These are phyloP conservation scores for Pichia rugopelliculosa DNA, from an alignment of 805 yeast species.

Conservation along the genomic window DNA sequence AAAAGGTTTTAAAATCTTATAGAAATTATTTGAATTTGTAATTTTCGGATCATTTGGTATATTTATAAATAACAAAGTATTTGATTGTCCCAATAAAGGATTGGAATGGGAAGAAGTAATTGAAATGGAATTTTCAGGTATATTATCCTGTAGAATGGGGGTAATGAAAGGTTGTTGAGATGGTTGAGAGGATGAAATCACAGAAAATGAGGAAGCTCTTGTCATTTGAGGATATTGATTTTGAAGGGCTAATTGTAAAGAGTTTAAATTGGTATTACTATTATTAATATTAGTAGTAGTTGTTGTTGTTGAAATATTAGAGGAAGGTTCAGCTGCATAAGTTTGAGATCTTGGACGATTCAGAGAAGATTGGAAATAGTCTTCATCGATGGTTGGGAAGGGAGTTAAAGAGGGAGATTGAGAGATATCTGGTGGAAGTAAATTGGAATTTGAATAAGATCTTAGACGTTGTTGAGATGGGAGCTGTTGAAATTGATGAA, in stretches of 20 bases:
- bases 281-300: too few relatives aligned
- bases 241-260: constrained; percentile 1
- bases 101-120: constrained; percentile 70
- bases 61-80: constrained; percentile 70
- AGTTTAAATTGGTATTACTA: constrained; percentile 9
- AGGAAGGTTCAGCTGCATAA: constrained; percentile 18
- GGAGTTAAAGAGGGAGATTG: neutral
- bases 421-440: constrained; percentile 9
- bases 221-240: constrained; percentile 8
- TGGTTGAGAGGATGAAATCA: constrained; percentile 8
- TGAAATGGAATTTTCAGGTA: constrained; percentile 49
- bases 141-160: constrained; percentile 42
- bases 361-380: constrained; percentile 2
- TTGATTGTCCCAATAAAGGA: constrained; percentile 65
- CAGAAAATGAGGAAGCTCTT: constrained; percentile 19
- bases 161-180: neutral
- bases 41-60: constrained; percentile 44
- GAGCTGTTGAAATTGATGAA: neutral
- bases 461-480: constrained; percentile 25
- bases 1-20: constrained; percentile 46
- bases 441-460: constrained; percentile 35
- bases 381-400: constrained; percentile 20
- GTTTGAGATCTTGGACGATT: constrained; percentile 37
- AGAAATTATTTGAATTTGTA: constrained; percentile 47
- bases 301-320: neutral